A percentile compares a stretch with the other conserved stretches of the same genome.
These are phyloP conservation scores for Pseudogymnoascus sp. DNA, from an alignment of 2,329 filamentous ascomycete genomes.

Conservation along the genomic window DNA sequence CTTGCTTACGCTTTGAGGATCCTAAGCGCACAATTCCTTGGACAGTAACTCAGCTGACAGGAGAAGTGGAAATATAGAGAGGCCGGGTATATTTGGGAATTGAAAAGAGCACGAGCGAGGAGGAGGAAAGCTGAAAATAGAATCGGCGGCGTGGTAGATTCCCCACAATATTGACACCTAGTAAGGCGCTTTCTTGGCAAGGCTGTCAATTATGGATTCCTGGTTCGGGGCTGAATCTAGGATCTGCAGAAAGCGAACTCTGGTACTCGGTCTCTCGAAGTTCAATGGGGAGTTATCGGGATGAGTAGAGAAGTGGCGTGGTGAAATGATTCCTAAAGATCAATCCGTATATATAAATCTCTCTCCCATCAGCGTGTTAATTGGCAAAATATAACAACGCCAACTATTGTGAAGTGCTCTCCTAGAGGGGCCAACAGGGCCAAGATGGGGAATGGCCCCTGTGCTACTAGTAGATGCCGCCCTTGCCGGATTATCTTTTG, in stretches of 20 bases:
- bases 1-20: neutral
- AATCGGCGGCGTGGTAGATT: neutral
- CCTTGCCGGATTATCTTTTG: constrained; percentile 5
- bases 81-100: neutral
- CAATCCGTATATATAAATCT: neutral
- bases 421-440: neutral
- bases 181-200: constrained; percentile 1
- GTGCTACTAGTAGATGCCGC: neutral
- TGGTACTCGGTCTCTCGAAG: neutral
- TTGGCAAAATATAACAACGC: neutral
- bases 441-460: neutral
- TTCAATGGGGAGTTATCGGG: neutral
- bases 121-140: neutral
- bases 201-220: neutral
- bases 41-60: neutral
- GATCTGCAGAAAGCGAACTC: neutral
- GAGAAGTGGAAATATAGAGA: neutral
- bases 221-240: neutral
- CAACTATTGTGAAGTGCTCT: neutral
- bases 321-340: neutral
- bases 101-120: neutral
- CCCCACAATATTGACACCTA: constrained; percentile 1
- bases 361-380: neutral
- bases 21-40: neutral
- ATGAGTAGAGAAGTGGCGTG: neutral